A percentile compares a stretch with the other conserved stretches of the same genome.
Conservation (phyloP, 305 asterid genomes). For the Plantago coronopus region DNA sequence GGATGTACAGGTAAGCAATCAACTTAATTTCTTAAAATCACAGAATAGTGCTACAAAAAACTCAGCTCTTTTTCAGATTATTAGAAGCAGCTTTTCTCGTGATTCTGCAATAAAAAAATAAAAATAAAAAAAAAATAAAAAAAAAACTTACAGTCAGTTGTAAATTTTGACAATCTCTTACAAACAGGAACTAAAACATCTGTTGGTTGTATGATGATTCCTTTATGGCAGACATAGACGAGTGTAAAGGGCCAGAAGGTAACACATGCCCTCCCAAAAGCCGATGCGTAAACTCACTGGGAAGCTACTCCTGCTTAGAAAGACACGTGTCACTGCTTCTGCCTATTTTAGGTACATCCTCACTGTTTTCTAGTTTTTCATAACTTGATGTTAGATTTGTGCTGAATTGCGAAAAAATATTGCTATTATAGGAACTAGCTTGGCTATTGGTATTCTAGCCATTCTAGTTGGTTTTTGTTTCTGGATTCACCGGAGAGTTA, state of each 20-base stretch:
- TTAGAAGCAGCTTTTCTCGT: too few relatives aligned
- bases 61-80: too few relatives aligned
- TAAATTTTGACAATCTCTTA: too few relatives aligned
- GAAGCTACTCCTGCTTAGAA: conserved; percentile 27
- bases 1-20: conserved; percentile 32
- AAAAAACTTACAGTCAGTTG: too few relatives aligned
- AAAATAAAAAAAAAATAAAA: too few relatives aligned
- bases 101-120: too few relatives aligned
- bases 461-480: conserved; percentile 12
- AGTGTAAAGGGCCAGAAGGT: conserved; percentile 14
- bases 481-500: conserved; percentile 22
- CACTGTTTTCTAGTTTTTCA: background rate
- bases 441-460: conserved; percentile 25
- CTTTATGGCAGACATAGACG: conserved; percentile 27
- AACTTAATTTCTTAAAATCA: background rate
- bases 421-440: background rate
- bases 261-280: conserved; percentile 26
- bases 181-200: too few relatives aligned
- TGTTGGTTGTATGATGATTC: background rate
- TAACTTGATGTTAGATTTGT: background rate
- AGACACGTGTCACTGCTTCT: background rate
- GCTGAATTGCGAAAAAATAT: too few relatives aligned
- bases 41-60: too few relatives aligned
- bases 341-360: background rate
- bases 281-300: conserved; percentile 23